A percentile compares a stretch with the other conserved stretches of the same genome.
These are phyloP conservation scores for Anastatica hierochuntica DNA, from an alignment of 345 rosid species.

Conservation along the genomic window DNA sequence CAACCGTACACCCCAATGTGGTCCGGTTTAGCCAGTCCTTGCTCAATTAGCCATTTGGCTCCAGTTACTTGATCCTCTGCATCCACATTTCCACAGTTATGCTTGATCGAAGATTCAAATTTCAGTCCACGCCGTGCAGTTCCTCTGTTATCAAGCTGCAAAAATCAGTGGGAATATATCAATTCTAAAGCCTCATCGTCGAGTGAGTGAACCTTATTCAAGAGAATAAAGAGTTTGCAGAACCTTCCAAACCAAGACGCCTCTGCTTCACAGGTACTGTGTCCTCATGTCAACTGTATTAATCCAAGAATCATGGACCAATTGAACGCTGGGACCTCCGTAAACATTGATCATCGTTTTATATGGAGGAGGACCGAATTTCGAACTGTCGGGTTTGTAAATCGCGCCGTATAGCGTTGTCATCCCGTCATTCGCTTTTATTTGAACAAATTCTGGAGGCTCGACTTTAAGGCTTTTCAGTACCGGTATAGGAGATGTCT, in stretches of 20 bases:
- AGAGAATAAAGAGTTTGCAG: neutral
- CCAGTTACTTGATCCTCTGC: conserved; percentile 80
- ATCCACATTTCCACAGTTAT: conserved; percentile 48
- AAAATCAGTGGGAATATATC: too few relatives aligned
- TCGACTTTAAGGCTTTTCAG: conserved; percentile 50
- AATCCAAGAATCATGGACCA: conserved; percentile 70
- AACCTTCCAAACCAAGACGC: conserved; percentile 94
- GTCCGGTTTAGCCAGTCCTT: conserved; percentile 59
- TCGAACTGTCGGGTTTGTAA: conserved; percentile 62
- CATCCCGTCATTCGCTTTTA: conserved; percentile 62
- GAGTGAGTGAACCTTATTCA: too few relatives aligned
- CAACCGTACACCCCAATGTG: conserved; percentile 75
- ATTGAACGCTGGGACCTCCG: conserved; percentile 82
- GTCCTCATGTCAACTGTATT: conserved; percentile 92
- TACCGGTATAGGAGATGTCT: conserved; percentile 40
- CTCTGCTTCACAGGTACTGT: conserved; percentile 78
- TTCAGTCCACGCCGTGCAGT: conserved; percentile 76
- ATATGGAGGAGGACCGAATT: conserved; percentile 90
- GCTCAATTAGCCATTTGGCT: conserved; percentile 70
- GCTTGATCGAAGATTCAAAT: conserved; percentile 67
- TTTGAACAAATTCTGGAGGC: conserved; percentile 66
- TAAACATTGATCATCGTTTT: conserved; percentile 74
- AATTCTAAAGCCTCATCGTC: too few relatives aligned
- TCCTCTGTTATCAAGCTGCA: conserved; percentile 93
- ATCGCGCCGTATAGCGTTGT: conserved; percentile 57